phyloP scores from a whole-genome alignment of 306 rosid species.

The Prunus kanzakura region DNA sequence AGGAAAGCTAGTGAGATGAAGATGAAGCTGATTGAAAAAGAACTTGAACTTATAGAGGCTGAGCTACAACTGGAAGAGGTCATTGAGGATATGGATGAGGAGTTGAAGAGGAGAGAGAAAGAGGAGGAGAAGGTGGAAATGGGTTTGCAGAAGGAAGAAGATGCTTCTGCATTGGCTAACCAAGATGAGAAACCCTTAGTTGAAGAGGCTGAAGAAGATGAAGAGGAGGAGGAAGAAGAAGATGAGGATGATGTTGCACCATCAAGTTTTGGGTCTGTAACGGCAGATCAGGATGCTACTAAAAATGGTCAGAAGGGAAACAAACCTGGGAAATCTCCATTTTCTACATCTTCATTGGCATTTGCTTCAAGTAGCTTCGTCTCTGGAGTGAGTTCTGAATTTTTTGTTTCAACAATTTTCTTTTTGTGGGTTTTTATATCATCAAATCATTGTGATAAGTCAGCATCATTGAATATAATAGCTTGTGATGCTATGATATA shows the following conservation, averaged over 20 bases:
- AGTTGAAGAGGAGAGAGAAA: conserved; percentile 54
- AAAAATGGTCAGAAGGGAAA: conserved; percentile 48
- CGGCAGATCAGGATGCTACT: conserved; percentile 34
- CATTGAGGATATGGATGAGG: conserved; percentile 64
- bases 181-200: conserved; percentile 40
- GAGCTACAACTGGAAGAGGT: conserved; percentile 66
- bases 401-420: neutral
- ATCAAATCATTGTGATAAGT: neutral
- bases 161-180: conserved; percentile 32
- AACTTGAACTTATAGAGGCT: conserved; percentile 74
- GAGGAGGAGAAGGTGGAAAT: conserved; percentile 63
- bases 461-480: neutral
- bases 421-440: neutral
- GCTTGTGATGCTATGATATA: conserved; percentile 8
- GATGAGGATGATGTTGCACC: conserved; percentile 48
- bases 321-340: conserved; percentile 65
- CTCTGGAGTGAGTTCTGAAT: conserved; percentile 66
- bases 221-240: conserved; percentile 46
- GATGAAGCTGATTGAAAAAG: conserved; percentile 49
- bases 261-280: conserved; percentile 84
- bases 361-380: conserved; percentile 74
- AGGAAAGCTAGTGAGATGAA: conserved; percentile 49
- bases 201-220: conserved; percentile 31
- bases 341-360: conserved; percentile 72
- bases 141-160: conserved; percentile 53